Conservation (phyloP, 805 yeast genomes). For the Yamadazyma sp. region DNA sequence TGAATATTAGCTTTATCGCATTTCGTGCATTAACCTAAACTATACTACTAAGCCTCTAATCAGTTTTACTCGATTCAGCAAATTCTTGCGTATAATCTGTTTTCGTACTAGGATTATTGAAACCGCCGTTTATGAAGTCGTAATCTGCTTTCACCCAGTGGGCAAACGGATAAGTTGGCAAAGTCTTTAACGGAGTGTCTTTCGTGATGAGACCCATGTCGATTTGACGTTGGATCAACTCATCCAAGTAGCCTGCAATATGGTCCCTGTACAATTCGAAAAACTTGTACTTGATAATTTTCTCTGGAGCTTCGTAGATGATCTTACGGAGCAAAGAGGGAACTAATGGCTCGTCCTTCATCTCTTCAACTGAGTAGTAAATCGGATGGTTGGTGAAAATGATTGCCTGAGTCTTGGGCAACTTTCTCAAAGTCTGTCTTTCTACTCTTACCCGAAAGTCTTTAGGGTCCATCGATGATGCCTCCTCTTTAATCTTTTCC, state of each 20-base stretch:
- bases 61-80: slow-evolving; percentile 19
- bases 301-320: slow-evolving; percentile 64
- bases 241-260: slow-evolving; percentile 56
- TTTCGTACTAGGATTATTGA: slow-evolving; percentile 36
- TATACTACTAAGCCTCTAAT: slow-evolving; percentile 4
- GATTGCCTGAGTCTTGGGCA: slow-evolving; percentile 64
- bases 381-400: slow-evolving; percentile 76
- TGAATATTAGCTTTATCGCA: no score
- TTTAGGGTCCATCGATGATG: slow-evolving; percentile 40
- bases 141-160: slow-evolving; percentile 48
- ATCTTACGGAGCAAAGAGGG: slow-evolving; percentile 71
- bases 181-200: slow-evolving; percentile 58
- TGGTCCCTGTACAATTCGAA: slow-evolving; percentile 61
- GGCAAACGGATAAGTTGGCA: slow-evolving; percentile 66
- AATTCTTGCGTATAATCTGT: slow-evolving; percentile 24
- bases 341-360: slow-evolving; percentile 76
- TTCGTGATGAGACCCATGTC: slow-evolving; percentile 53
- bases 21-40: no score
- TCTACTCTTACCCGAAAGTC: slow-evolving; percentile 70
- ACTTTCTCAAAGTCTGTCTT: slow-evolving; percentile 66
- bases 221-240: slow-evolving; percentile 55
- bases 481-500: slow-evolving; percentile 22
- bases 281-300: slow-evolving; percentile 62
- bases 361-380: slow-evolving; percentile 75
- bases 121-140: slow-evolving; percentile 41